Base-by-base conservation (phyloP, 176 grass and related monocot genomes). In the Zizania latifolia region DNA sequence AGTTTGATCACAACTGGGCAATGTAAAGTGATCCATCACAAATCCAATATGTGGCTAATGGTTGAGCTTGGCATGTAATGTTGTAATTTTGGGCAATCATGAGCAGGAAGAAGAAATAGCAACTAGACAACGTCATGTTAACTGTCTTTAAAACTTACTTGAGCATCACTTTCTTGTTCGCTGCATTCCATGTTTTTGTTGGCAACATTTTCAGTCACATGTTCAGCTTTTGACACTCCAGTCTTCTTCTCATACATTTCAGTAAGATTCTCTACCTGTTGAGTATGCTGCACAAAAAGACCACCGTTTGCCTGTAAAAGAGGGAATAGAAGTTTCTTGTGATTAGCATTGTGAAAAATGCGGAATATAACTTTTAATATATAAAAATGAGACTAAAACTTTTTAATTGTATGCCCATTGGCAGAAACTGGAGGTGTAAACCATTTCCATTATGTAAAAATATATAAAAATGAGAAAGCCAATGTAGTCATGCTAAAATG, bases 161-260 rank as follows among this genome's bases (percentile, higher is more conserved):
- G 92, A 78, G 96, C 96, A 80, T 99, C 96, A 79, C 92, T 99
- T 72, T 88, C 86, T 81, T 95, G 92, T 53, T 95, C 96, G 38
- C 92, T 95, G 79, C 61, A 72, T 73, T 99, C 89, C 32, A 67
- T 92, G 71, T 65, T 88, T 82, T 79, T 89, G 21, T 8, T 31
- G 73, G 73, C 33, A 2, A 57, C 60, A 76, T 71, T 65, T 72
- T 70, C 59, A 41, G 30, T 75, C 55, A 69, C 35, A 58, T 62
- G 57, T 37, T 88, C 76, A 80, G 45, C 45, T 71, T 88, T 79
- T 57, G 21, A 57, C 8, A 19, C 1, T 14, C 24, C 46, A 34
- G 31, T 38, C 64, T 63, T 88, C 32, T 70, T 56, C n/a, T 70
- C 76, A 0, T 44, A 50, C 54, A 23, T 68, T 70, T 84, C 79